These are phyloP conservation scores for Lactarius deliciosus DNA, from an alignment of 768 basidiomycete genomes.

Conservation along the genomic window DNA sequence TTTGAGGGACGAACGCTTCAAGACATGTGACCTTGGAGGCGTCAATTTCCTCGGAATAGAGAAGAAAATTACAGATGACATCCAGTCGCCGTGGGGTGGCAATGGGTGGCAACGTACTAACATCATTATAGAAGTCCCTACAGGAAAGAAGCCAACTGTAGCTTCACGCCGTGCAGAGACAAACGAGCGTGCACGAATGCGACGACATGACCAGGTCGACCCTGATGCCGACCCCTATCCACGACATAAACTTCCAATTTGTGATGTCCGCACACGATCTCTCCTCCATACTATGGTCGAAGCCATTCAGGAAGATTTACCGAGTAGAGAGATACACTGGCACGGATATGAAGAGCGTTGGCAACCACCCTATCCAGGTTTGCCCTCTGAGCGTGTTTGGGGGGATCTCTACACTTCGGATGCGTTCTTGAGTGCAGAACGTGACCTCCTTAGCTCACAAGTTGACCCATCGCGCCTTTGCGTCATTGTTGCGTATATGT, in stretches of 20 bases:
- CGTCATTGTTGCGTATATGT: constrained; percentile 19
- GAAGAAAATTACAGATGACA: neutral
- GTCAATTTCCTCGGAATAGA: neutral
- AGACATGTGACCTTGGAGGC: neutral
- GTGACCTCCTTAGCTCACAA: neutral
- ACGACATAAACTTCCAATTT: neutral
- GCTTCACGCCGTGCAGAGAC: neutral
- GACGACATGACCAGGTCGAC: neutral
- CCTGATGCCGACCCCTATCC: neutral
- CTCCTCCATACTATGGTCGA: neutral
- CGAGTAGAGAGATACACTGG: no score
- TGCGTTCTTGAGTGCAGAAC: neutral
- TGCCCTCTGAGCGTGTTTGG: neutral
- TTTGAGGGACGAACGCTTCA: neutral
- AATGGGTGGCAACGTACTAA: neutral
- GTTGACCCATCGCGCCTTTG: constrained; percentile 28
- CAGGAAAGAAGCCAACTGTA: neutral
- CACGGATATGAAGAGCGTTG: constrained; percentile 27
- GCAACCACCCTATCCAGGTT: constrained; percentile 24
- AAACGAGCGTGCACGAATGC: neutral
- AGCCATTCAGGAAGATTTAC: no score
- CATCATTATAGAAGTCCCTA: neutral
- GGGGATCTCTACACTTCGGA: constrained; percentile 2
- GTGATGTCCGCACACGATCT: neutral
- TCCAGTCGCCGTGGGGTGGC: neutral